These are phyloP conservation scores for Jacaranda mimosifolia DNA, from an alignment of 257 asterid species.

Conservation along the genomic window DNA sequence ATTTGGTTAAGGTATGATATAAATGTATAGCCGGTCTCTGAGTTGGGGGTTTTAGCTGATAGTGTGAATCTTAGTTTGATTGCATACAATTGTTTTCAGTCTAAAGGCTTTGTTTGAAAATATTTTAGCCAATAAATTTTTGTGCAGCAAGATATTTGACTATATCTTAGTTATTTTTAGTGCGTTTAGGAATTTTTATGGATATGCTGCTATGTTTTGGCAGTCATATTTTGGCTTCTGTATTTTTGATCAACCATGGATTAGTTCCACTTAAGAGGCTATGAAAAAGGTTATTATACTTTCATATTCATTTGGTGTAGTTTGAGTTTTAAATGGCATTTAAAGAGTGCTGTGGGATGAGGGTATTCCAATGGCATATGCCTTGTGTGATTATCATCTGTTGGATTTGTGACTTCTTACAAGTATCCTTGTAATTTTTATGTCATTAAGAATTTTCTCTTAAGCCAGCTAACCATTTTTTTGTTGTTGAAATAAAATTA, in stretches of 20 bases:
- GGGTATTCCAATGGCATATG: not conserved
- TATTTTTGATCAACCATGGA: not conserved
- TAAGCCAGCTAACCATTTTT: not conserved
- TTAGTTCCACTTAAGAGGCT: not conserved
- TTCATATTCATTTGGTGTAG: not conserved
- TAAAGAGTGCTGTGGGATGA: not conserved
- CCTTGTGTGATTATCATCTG: not conserved
- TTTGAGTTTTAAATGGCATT: not conserved
- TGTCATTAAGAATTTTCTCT: not conserved
- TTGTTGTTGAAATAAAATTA: not conserved
- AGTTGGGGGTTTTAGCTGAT: not conserved
- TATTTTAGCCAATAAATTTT: not conserved
- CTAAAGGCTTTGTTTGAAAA: not conserved
- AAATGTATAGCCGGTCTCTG: not conserved
- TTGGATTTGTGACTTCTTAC: not conserved
- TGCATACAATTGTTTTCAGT: not conserved
- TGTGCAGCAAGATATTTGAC: too few relatives aligned
- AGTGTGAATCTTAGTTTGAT: not conserved
- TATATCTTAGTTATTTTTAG: too few relatives aligned
- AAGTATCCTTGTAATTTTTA: not conserved
- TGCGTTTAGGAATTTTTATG: not conserved
- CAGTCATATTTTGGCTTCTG: not conserved
- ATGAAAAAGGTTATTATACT: not conserved
- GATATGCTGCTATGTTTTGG: not conserved
- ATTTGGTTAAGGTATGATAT: not conserved